A percentile compares a stretch with the other conserved stretches of the same genome.
Conservation (phyloP, 164 flowering plant species). For the Kalanchoe fedtschenkoi region DNA sequence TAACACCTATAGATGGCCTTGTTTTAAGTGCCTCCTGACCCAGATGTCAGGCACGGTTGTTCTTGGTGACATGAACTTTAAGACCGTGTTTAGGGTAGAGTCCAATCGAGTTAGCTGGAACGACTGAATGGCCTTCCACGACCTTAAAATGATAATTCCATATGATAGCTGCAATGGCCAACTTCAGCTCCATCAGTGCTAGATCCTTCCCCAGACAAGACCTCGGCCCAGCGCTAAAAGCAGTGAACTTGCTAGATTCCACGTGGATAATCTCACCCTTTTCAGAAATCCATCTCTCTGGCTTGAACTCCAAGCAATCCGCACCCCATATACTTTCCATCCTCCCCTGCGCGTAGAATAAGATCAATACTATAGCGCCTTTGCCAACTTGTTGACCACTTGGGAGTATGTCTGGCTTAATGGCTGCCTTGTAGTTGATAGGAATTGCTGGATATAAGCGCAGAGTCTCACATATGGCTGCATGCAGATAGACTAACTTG, state of each 20-base stretch:
- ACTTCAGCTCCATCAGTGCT: constrained; percentile 9
- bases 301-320: no score
- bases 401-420: constrained; percentile 13
- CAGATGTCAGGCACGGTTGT: no score
- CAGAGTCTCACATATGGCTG: constrained; percentile 16
- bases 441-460: constrained; percentile 18
- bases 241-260: no score
- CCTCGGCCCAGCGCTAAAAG: no score
- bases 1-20: no score
- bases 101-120: constrained; percentile 2
- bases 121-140: constrained; percentile 11
- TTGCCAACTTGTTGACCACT: constrained; percentile 15
- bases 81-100: constrained; percentile 20
- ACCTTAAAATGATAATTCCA: constrained; percentile 9
- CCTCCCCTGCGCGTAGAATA: constrained; percentile 17
- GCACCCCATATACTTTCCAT: no score
- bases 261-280: constrained; percentile 21
- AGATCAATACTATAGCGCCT: constrained; percentile 1
- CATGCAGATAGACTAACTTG: constrained; percentile 19
- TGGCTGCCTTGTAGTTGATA: background rate
- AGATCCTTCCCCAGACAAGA: no score
- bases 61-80: constrained; percentile 15
- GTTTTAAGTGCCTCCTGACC: no score
- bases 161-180: no score
- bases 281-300: no score